Evolutionary conservation across 495 filamentous ascomycete species (phyloP).

Genomic region (Letharia columbiana): DNA sequence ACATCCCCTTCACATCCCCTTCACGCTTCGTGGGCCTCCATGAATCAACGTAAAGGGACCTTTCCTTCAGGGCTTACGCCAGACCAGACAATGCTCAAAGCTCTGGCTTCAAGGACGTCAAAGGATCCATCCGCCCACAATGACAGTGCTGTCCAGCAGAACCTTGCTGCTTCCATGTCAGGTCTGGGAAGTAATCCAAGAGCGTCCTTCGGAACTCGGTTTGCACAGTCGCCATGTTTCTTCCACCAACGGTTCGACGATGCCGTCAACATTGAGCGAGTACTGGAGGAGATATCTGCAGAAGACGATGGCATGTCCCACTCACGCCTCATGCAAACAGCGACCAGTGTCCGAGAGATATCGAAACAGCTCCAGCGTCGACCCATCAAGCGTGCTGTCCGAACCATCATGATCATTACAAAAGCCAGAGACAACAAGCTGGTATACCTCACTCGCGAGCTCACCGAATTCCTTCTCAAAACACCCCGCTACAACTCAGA

Average conservation of each 20-base stretch:
- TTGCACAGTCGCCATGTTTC: slow-evolving; percentile 86
- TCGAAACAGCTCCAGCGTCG: slow-evolving; percentile 85
- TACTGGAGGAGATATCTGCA: slow-evolving; percentile 80
- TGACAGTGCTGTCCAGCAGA: slow-evolving; percentile 41
- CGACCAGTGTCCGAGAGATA: slow-evolving; percentile 87
- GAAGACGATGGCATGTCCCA: slow-evolving; percentile 88
- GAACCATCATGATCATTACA: slow-evolving; percentile 91
- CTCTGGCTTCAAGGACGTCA: slow-evolving; percentile 65
- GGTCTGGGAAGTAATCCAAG: slow-evolving; percentile 45
- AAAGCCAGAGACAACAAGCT: slow-evolving; percentile 89
- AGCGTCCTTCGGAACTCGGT: slow-evolving; percentile 52
- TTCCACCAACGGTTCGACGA: slow-evolving; percentile 96
- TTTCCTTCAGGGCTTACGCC: slow-evolving; percentile 59
- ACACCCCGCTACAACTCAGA: slow-evolving; percentile 77
- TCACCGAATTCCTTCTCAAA: slow-evolving; percentile 76
- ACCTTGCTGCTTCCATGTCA: slow-evolving; percentile 57
- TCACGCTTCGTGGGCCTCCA: slow-evolving; percentile 36
- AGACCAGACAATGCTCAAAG: slow-evolving; percentile 80
- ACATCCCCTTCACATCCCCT: slow-evolving; percentile 30
- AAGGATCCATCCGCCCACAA: slow-evolving; percentile 44
- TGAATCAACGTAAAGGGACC: slow-evolving; percentile 50
- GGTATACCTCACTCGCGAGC: slow-evolving; percentile 73
- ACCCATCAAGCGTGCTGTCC: slow-evolving; percentile 78
- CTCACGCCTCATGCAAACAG: slow-evolving; percentile 86
- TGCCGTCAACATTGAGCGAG: slow-evolving; percentile 88